Evolutionary conservation across 345 rosid genomes (phyloP), one percentile per base, ranked within the genome.

Genomic region (Eucalyptus marginata): DNA sequence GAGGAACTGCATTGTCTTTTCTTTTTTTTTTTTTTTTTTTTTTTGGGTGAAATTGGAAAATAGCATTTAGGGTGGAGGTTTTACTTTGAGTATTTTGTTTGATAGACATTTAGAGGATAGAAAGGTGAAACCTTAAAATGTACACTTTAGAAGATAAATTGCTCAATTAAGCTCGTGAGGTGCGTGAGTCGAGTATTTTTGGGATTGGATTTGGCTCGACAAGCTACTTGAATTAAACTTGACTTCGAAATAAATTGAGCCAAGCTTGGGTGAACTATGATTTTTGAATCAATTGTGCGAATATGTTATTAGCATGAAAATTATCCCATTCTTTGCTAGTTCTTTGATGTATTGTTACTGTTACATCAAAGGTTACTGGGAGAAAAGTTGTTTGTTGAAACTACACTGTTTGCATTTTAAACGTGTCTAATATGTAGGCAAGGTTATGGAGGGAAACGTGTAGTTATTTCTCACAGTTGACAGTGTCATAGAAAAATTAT

Each of bases 1-100:
- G 44, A 8, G 24, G 43, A 33, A 8, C 43, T 33, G 25, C 80
- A 17, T 36, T 17, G 44, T 33, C 40, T 9, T 40, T 33, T 68
- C 25, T 68, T 16, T 33, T 13, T 3, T 62, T 62, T 0, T 59
- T 5, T 6, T 5, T 13, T n/a, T 15, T 4, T 7, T 15, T 14
- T 59, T 59, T 6, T 15, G 2, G 16, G 31, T 59, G 31, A 59
- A 59, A 27, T 7, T 64, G 40, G 40, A 64, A 64, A 64, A n/a
- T 64, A 64, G 76, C 62, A 64, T 64, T 13, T n/a, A 64, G 36
- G 44, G 80, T 17, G 43, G 83, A 76, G 47, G 83, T 76, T 76
- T 76, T 40, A 40, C 47, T 36, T 76, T 11, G 47, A 22, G 29
- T 76, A 76, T 76, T 10, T 36, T 76, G 83, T 40, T 76, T 76